Evolutionary conservation across 805 yeast species (phyloP), one percentile per base, ranked within the genome.

Genomic region (Myxozyma kluyveri): DNA sequence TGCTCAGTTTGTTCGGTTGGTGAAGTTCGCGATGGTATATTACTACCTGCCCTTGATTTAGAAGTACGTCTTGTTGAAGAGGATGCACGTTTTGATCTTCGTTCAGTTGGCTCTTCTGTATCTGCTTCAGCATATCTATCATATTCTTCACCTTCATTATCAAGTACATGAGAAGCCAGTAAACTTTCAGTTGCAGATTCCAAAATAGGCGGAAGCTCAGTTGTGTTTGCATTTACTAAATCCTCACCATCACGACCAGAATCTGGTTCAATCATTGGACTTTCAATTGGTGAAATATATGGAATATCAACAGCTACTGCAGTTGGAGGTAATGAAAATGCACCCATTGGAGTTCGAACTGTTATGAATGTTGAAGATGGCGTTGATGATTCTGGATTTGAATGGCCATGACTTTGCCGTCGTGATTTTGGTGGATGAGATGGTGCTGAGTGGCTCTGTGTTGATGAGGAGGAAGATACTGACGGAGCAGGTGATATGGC

Each of bases 261-360:
- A 4, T 9, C 23, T n/a, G 38, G 27, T 24, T 41, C 37, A 26
- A 40, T 31, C 18, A 39, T 33, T n/a, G 63, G 62, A n/a, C 44
- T 36, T 19, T 47, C 60, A 17, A 59, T 47, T 18, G 63, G 63
- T 3, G 63, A 60, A 24, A 60, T 47, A 43, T 40, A 60, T 35
- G 60, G 63, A 14, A 60, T 40, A 23, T 54, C 47, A 38, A 37
- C 46, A 9, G 59, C 47, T 4, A 37, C 29, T 6, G 51, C 50
- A n/a, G 59, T 27, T 2, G 53, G 46, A 18, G 61, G 56, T 10
- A 60, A 49, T n/a, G 59, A 45, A 38, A 60, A 60, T 10, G 60
- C 50, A 21, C 50, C 47, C 40, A 54, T 45, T 4, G 58, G 58
- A 31, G 39, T 29, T 9, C 33, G 33, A 14, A 14, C 33, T 14